Base-by-base conservation (phyloP, 805 yeast species). In the Blastobotrys terrestris region DNA sequence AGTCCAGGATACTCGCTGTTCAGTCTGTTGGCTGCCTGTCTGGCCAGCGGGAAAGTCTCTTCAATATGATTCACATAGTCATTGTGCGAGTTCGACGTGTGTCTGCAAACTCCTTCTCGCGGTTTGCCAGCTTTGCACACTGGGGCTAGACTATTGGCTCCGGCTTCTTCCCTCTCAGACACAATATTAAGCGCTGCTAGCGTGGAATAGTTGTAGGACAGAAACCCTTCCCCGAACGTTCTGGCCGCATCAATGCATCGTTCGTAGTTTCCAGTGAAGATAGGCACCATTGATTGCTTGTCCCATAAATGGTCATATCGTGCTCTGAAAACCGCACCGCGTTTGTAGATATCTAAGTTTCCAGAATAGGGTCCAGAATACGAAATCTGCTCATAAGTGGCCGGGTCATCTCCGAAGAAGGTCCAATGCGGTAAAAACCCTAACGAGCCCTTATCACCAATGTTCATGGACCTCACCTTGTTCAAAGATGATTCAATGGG, bases 201-300 rank as follows among this genome's bases (percentile, higher is more conserved):
- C 22, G 64, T 54, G 15, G 72, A 64, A 61, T 70, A 74, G 53
- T 71, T 66, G 49, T 70, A 71, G 8, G 78, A 77, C 58, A 79
- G 70, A 66, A 84, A 83, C 0, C 87, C 89, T 58, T 77, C 69
- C 7, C 83, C 80, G 62, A 83, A 83, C 60, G 72, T 69, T 22
- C 71, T 64, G 5, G 85, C 78, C 40, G 85, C 77, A 54, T 76
- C 79, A 54, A 75, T 73, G 31, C 79, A 78, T 56, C 89, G 73
- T 54, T 76, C 74, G 45, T 78, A 76, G 48, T 78, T 78, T 13
- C 84, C 76, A 3, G 81, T 64, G 62, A 81, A 84, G 39, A 84
- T 70, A 5, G 79, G 81, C 26, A 81, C 63, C 3, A 60, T 53
- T 2, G 68, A 46, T 31, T 64, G 62, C 1, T 18, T 14, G 21